Evolutionary conservation across 306 rosid genomes (phyloP).

Genomic region (Quercus alba): DNA sequence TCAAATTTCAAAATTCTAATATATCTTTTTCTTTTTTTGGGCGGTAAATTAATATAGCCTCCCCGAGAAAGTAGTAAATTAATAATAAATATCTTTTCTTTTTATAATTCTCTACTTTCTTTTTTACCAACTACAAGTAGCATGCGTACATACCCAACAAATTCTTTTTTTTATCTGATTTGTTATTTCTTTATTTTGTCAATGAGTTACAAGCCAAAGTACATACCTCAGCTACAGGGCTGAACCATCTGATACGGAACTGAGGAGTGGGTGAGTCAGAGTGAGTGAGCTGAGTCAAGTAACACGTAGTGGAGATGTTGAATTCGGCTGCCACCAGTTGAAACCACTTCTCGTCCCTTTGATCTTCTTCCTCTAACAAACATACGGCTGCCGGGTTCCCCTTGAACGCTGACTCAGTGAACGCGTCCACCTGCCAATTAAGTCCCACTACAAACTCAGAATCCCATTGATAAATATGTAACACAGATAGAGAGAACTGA

Average conservation of each 20-base stretch:
- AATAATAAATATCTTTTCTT: no score
- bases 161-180: no score
- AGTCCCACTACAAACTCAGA: neutral
- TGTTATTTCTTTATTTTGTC: no score
- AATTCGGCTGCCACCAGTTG: conserved; percentile 60
- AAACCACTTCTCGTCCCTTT: conserved; percentile 53
- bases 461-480: neutral
- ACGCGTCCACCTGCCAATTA: conserved; percentile 57
- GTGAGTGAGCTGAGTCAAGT: conserved; percentile 29
- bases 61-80: no score
- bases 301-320: conserved; percentile 51
- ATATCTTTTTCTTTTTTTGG: no score
- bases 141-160: no score
- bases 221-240: conserved; percentile 59
- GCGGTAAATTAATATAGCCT: no score
- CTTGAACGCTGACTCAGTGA: conserved; percentile 61
- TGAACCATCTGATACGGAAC: conserved; percentile 76
- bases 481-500: neutral
- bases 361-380: conserved; percentile 41
- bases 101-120: no score
- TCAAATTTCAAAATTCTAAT: no score
- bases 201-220: no score
- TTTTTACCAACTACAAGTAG: no score
- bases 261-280: conserved; percentile 35
- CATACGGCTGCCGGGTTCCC: conserved; percentile 84